Evolutionary conservation across 2,329 filamentous ascomycete species (phyloP).

Genomic region (Trichoderma guizhouense): DNA sequence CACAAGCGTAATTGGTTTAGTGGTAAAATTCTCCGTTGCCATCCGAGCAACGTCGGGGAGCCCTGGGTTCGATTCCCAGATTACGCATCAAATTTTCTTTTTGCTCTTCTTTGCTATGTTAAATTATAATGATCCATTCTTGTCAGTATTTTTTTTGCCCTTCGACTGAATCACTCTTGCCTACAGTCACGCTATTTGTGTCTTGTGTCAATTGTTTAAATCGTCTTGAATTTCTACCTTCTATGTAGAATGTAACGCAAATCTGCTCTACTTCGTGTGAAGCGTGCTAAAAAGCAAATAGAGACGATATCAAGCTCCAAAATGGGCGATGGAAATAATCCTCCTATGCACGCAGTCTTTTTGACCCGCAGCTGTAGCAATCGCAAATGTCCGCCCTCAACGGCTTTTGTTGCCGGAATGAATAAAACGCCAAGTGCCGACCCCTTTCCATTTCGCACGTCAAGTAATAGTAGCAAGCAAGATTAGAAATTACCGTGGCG

Average conservation of each 20-base stretch:
- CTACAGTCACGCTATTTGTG: background rate
- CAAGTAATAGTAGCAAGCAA: background rate
- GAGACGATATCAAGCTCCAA: background rate
- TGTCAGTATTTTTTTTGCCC: background rate
- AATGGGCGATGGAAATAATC: background rate
- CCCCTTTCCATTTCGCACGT: background rate
- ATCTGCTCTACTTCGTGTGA: background rate
- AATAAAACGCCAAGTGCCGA: constrained; percentile 4
- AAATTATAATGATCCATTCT: background rate
- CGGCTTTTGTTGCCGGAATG: background rate
- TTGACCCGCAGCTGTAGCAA: background rate
- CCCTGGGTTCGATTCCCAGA: constrained; percentile 35
- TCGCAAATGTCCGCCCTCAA: background rate
- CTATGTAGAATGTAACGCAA: background rate
- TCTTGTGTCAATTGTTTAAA: background rate
- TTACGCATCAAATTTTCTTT: constrained; percentile 24
- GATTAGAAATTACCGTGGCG: background rate
- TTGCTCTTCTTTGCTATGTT: background rate
- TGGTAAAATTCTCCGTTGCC: constrained; percentile 33
- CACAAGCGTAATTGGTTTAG: constrained; percentile 24
- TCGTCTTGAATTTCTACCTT: background rate
- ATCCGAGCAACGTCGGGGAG: constrained; percentile 31
- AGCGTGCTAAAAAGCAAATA: background rate
- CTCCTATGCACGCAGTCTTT: background rate
- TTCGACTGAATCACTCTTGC: background rate